These are phyloP conservation scores for Chaetomium cochliodes DNA, from an alignment of 495 filamentous ascomycete genomes.

Conservation along the genomic window DNA sequence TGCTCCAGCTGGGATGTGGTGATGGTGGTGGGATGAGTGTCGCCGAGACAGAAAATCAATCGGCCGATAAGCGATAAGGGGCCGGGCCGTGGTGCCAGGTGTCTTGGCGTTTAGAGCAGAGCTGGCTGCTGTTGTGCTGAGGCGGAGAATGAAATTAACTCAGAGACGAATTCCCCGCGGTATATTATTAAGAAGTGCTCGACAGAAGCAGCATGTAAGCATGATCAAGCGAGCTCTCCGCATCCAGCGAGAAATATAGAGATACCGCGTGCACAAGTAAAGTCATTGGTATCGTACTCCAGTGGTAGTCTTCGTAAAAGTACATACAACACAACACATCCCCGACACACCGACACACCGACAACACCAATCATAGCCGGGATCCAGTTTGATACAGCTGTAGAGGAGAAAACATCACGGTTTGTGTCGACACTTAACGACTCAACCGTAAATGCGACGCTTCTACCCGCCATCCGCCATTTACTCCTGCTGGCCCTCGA, in stretches of 20 bases:
- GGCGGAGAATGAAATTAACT: no score
- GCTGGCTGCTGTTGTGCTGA: no score
- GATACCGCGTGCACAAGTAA: not conserved
- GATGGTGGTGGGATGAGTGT: not conserved
- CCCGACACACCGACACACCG: not conserved
- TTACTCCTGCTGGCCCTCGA: slow-evolving; percentile 5
- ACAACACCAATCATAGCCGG: not conserved
- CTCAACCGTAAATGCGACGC: not conserved
- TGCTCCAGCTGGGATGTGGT: not conserved
- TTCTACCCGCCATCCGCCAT: no score
- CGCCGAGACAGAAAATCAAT: slow-evolving; percentile 10
- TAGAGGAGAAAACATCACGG: not conserved
- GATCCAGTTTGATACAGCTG: not conserved
- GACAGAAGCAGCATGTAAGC: not conserved
- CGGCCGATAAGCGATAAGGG: slow-evolving; percentile 3
- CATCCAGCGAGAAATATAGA: not conserved
- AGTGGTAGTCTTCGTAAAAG: no score
- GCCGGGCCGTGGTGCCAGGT: not conserved
- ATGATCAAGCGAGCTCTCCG: not conserved
- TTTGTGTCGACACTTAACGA: not conserved
- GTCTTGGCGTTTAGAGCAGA: slow-evolving; percentile 12
- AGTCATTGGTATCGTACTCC: slow-evolving; percentile 17
- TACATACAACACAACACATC: slow-evolving; percentile 10
- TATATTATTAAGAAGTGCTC: not conserved
- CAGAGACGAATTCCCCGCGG: not conserved